phyloP scores from a whole-genome alignment of 352 stramenopile genomes.

The Pythium graminicola region DNA sequence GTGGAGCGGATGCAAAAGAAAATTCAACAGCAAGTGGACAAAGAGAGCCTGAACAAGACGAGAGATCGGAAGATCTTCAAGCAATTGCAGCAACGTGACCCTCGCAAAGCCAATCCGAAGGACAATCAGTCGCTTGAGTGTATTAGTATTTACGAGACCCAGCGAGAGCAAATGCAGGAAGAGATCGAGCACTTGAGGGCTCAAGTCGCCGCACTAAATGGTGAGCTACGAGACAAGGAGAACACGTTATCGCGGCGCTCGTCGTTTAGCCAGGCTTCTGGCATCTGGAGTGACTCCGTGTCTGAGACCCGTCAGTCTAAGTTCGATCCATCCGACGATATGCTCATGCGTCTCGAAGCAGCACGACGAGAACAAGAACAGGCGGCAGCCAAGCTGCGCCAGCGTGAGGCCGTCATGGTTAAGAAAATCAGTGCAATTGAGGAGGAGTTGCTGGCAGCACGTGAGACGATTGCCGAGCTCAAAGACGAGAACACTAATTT shows the following conservation, averaged over 20 bases:
- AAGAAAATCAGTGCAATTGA: conserved; percentile 76
- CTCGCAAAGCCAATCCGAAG: conserved; percentile 39
- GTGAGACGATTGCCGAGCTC: conserved; percentile 57
- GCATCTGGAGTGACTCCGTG: conserved; percentile 5
- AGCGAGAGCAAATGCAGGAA: conserved; percentile 65
- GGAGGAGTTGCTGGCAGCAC: conserved; percentile 51
- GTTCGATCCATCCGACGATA: conserved; percentile 50
- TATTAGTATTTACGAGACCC: conserved; percentile 62
- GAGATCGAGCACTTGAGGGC: conserved; percentile 61
- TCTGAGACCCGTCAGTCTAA: conserved; percentile 1
- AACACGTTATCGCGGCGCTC: conserved; percentile 47
- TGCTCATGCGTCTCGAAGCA: conserved; percentile 67
- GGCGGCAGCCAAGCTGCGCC: conserved; percentile 45
- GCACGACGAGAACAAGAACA: conserved; percentile 69
- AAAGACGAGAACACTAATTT: conserved; percentile 82
- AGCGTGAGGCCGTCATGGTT: conserved; percentile 65
- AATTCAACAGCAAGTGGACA: conserved; percentile 70
- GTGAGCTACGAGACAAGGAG: conserved; percentile 72
- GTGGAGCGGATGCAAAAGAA: conserved; percentile 79
- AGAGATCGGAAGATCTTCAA: conserved; percentile 54
- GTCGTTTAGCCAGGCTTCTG: conserved; percentile 5
- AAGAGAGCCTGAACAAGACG: conserved; percentile 52
- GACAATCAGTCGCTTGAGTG: conserved; percentile 65
- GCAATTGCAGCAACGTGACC: conserved; percentile 61
- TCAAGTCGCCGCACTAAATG: conserved; percentile 55